Percentiles rank a stretch among this genome's conserved stretches.
Conservation (phyloP, 2,329 filamentous ascomycete genomes). For the Cladosporium sp. region DNA sequence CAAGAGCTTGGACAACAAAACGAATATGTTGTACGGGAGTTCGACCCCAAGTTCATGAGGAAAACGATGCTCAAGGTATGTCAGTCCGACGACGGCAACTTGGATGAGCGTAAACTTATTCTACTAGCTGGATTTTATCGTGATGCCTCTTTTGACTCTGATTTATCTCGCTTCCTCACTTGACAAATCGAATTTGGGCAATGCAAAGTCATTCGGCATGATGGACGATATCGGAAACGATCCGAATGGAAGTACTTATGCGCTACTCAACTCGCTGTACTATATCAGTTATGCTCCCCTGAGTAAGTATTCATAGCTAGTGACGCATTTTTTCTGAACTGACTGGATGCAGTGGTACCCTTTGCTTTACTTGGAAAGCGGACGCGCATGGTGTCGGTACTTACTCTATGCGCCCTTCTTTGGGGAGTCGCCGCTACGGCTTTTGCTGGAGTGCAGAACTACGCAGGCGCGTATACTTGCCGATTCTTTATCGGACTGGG, state of each 20-base stretch:
- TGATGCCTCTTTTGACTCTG: slow-evolving; percentile 13
- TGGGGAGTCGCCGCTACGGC: slow-evolving; percentile 5
- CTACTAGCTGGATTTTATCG: slow-evolving; percentile 11
- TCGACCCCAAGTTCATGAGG: slow-evolving; percentile 12
- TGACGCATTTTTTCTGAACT: neutral
- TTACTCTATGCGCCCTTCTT: slow-evolving; percentile 5
- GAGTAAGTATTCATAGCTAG: slow-evolving; percentile 4
- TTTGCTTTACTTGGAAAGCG: slow-evolving; percentile 13
- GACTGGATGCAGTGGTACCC: slow-evolving; percentile 10
- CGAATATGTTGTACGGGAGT: slow-evolving; percentile 11
- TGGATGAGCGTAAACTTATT: neutral
- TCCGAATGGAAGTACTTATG: slow-evolving; percentile 11
- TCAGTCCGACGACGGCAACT: neutral
- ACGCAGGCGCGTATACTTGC: slow-evolving; percentile 3
- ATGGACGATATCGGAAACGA: slow-evolving; percentile 14
- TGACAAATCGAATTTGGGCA: slow-evolving; percentile 38
- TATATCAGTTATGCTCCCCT: slow-evolving; percentile 13
- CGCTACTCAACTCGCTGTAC: slow-evolving; percentile 13
- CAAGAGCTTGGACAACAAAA: neutral
- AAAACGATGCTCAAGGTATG: slow-evolving; percentile 12
- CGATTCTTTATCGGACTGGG: slow-evolving; percentile 9
- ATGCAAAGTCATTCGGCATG: slow-evolving; percentile 13
- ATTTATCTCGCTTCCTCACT: slow-evolving; percentile 28
- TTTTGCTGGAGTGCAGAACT: slow-evolving; percentile 7
- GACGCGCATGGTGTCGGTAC: slow-evolving; percentile 13